Evolutionary conservation across 2,329 filamentous ascomycete genomes (phyloP).

Genomic region (Aspergillus flavus): DNA sequence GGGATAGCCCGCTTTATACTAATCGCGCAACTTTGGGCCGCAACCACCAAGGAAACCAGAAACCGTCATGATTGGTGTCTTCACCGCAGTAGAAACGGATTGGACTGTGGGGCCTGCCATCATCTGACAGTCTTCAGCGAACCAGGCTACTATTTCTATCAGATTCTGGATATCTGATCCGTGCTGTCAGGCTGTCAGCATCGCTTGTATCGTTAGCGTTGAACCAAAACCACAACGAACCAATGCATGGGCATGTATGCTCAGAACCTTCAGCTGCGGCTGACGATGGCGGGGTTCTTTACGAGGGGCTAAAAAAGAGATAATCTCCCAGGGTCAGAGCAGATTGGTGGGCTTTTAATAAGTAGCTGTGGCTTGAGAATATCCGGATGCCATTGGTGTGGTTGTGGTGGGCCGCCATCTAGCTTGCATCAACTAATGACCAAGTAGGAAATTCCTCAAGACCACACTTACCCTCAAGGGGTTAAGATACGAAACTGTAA

Average conservation of each 20-base stretch:
- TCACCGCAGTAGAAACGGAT: accelerated
- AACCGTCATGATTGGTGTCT: neutral
- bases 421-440: too few species aligned
- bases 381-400: neutral
- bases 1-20: neutral
- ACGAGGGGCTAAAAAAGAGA: neutral
- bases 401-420: neutral
- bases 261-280: neutral
- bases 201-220: neutral
- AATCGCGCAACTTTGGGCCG: neutral
- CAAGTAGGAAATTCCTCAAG: neutral
- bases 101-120: neutral
- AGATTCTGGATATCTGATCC: neutral
- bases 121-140: neutral
- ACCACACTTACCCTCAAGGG: neutral
- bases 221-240: neutral
- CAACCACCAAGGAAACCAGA: neutral
- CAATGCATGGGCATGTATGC: neutral
- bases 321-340: neutral
- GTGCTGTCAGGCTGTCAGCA: neutral
- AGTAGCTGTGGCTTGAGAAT: neutral
- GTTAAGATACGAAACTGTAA: neutral
- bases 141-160: neutral
- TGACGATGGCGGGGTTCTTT: neutral
- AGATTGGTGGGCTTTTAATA: neutral